Conservation (phyloP, 2,329 filamentous ascomycete species). For the Aspergillus costaricaensis region DNA sequence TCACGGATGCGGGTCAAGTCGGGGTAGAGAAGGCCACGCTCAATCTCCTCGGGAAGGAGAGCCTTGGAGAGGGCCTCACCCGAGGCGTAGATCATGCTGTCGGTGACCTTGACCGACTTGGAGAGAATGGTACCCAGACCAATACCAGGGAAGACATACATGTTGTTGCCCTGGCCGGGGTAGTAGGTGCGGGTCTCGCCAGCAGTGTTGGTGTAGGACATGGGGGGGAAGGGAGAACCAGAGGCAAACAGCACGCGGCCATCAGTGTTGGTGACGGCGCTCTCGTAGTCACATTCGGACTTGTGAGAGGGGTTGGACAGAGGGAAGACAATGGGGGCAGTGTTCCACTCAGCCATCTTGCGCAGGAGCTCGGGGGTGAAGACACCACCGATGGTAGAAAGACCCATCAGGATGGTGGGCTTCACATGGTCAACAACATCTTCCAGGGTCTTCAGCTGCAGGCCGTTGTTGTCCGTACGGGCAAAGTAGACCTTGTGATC, state of each 20-base stretch:
- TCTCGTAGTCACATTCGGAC: slow-evolving; percentile 96
- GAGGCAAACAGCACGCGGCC: slow-evolving; percentile 92
- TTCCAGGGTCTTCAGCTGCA: slow-evolving; percentile 74
- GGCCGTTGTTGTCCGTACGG: slow-evolving; percentile 64
- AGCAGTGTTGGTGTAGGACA: slow-evolving; percentile 63
- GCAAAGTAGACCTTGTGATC: slow-evolving; percentile 78
- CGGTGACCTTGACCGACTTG: slow-evolving; percentile 83
- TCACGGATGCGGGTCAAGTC: slow-evolving; percentile 88
- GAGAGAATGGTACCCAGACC: slow-evolving; percentile 89
- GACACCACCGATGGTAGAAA: slow-evolving; percentile 90
- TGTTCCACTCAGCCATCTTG: slow-evolving; percentile 63
- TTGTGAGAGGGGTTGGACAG: slow-evolving; percentile 95
- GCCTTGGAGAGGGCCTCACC: slow-evolving; percentile 77
- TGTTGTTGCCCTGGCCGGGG: slow-evolving; percentile 77
- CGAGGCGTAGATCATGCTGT: slow-evolving; percentile 96
- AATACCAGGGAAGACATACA: slow-evolving; percentile 96
- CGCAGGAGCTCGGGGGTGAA: slow-evolving; percentile 87
- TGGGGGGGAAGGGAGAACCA: slow-evolving; percentile 82
- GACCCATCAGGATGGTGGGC: slow-evolving; percentile 89
- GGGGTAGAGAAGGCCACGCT: slow-evolving; percentile 85
- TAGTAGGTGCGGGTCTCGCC: slow-evolving; percentile 67
- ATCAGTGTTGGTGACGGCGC: slow-evolving; percentile 86
- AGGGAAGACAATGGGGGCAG: slow-evolving; percentile 89
- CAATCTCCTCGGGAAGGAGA: slow-evolving; percentile 77
- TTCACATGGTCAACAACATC: slow-evolving; percentile 94